Evolutionary conservation across 805 yeast species (phyloP).

Genomic region (Teunomyces barrocoloradensis): DNA sequence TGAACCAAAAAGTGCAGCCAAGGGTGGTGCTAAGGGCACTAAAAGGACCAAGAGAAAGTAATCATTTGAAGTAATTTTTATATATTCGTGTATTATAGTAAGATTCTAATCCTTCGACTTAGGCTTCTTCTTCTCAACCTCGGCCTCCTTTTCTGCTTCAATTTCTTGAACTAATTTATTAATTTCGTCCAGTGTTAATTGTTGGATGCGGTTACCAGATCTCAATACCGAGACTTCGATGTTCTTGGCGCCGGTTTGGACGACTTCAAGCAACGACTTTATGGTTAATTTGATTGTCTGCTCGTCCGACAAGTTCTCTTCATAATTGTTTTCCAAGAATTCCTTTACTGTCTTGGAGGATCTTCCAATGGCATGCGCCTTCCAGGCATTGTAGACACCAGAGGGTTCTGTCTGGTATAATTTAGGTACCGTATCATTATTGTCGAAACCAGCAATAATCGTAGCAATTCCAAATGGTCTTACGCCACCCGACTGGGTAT

Average conservation of each 20-base stretch:
- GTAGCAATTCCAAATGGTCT: conserved; percentile 98
- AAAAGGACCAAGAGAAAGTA: conserved; percentile 24
- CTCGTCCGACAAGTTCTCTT: conserved; percentile 58
- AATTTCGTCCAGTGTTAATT: conserved; percentile 67
- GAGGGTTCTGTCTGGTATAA: conserved; percentile 96
- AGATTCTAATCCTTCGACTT: conserved; percentile 15
- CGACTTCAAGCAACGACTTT: conserved; percentile 88
- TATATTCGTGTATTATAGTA: not conserved
- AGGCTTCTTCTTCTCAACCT: conserved; percentile 69
- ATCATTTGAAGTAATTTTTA: not conserved
- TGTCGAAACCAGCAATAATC: conserved; percentile 92
- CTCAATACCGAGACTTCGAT: conserved; percentile 88
- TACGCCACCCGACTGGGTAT: conserved; percentile 98
- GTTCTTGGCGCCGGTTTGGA: conserved; percentile 96
- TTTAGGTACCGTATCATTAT: conserved; percentile 74
- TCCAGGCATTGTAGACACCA: conserved; percentile 97
- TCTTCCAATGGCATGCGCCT: conserved; percentile 95
- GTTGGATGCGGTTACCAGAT: conserved; percentile 59
- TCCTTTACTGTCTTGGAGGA: conserved; percentile 94
- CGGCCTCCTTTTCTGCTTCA: conserved; percentile 84
- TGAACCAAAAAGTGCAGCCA: conserved; percentile 26
- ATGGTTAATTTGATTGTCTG: conserved; percentile 79
- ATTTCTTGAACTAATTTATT: conserved; percentile 73
- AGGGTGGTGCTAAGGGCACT: conserved; percentile 10
- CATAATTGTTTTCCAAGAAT: conserved; percentile 85